These are phyloP conservation scores for Durotheca rogersii DNA, from an alignment of 495 filamentous ascomycete species.

Conservation along the genomic window DNA sequence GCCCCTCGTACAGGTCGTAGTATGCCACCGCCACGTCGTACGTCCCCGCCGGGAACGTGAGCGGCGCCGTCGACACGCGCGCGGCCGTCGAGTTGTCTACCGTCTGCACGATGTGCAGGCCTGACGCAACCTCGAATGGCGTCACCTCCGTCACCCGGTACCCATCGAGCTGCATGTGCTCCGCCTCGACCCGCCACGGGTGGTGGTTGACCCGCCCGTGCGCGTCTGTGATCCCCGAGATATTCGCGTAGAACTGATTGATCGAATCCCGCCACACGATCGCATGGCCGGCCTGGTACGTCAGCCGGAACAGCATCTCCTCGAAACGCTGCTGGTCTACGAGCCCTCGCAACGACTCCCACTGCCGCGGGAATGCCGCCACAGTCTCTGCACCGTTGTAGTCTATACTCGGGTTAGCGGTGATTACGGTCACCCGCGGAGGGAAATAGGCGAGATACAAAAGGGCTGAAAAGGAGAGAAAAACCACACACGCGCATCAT, in stretches of 20 bases:
- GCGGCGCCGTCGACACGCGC: conserved; percentile 44
- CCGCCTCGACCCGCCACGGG: conserved; percentile 64
- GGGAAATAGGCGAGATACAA: neutral
- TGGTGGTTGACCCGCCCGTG: conserved; percentile 56
- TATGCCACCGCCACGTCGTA: conserved; percentile 69
- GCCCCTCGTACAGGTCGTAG: conserved; percentile 60
- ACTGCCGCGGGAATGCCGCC: conserved; percentile 56
- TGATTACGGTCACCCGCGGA: neutral
- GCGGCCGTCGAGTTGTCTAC: conserved; percentile 49
- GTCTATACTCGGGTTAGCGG: conserved; percentile 36
- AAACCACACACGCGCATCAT: conserved; percentile 52
- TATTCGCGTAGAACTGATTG: conserved; percentile 58
- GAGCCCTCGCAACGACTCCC: conserved; percentile 55
- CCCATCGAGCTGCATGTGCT: conserved; percentile 58
- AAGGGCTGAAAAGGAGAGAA: neutral
- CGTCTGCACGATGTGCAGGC: conserved; percentile 34
- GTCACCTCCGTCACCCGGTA: conserved; percentile 53
- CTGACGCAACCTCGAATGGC: conserved; percentile 59
- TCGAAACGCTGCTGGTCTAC: conserved; percentile 64
- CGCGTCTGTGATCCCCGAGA: conserved; percentile 60
- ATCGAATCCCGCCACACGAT: conserved; percentile 70
- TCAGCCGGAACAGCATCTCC: conserved; percentile 55
- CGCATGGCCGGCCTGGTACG: conserved; percentile 68
- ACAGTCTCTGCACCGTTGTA: conserved; percentile 62
- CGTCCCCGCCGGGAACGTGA: conserved; percentile 51